Percentiles rank a stretch among this genome's conserved stretches.
Evolutionary conservation across 352 stramenopile species (phyloP).

Genomic region (Pythium oligandrum): DNA sequence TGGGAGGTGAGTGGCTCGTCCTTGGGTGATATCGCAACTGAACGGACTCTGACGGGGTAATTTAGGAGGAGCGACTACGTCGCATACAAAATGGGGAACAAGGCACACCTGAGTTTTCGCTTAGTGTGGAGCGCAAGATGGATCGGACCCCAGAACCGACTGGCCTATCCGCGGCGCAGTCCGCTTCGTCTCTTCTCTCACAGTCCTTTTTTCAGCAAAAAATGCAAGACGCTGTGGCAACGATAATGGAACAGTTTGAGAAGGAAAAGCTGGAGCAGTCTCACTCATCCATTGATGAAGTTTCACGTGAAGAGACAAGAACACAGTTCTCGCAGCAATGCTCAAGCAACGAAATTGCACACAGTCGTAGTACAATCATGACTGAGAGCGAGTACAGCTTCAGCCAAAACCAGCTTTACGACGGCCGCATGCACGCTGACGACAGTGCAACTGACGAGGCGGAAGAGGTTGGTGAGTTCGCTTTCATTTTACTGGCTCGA

Average conservation of each 20-base stretch:
- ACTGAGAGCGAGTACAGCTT: conserved; percentile 24
- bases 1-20: conserved; percentile 52
- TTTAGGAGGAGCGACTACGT: conserved; percentile 61
- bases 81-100: conserved; percentile 44
- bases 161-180: conserved; percentile 25
- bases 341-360: not conserved
- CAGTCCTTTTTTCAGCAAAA: conserved; percentile 82
- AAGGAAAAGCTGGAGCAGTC: conserved; percentile 9
- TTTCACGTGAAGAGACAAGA: not conserved
- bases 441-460: too few relatives aligned
- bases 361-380: conserved; percentile 7
- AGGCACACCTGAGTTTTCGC: conserved; percentile 40
- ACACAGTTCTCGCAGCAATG: not conserved
- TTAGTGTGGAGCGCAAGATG: conserved; percentile 47
- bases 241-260: conserved; percentile 44
- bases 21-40: not conserved
- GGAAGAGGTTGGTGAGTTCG: conserved; percentile 3
- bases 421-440: too few relatives aligned
- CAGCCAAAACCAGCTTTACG: conserved; percentile 8
- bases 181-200: conserved; percentile 51
- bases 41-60: not conserved
- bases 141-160: conserved; percentile 13
- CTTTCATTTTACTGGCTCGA: conserved; percentile 1
- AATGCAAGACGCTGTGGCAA: conserved; percentile 60
- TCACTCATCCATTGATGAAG: conserved; percentile 1